Base-by-base conservation (phyloP, 164 flowering plant genomes). In the Hamamelis virginiana region DNA sequence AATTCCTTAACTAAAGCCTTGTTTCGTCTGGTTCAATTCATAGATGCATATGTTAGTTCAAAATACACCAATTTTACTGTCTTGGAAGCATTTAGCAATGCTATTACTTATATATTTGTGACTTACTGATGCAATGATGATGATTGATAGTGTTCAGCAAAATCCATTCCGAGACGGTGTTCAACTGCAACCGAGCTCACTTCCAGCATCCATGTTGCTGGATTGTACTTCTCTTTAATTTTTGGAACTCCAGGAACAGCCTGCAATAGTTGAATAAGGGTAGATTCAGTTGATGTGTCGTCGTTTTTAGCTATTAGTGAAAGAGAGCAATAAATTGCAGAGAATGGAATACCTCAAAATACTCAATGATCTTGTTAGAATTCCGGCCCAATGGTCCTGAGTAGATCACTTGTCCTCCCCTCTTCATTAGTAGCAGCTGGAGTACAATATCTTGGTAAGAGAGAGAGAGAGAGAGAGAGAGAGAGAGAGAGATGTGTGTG, bases 191-290 rank as follows among this genome's bases (percentile, higher is more conserved):
- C 69, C 8, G 98, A 95, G 86, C 92, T 92, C 55, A 77, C 97
- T 84, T 92, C 98, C 0, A 95, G 81, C 98, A 95, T 95, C 98
- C 98, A 95, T 66, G 97, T 87, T 15, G 97, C 97, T 0, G 98
- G 97, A 74, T 95, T 95, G 77, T 89, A 87, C 55, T 83, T 89
- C 0, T 89, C 94, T 67, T 82, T 85, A 50, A 95, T 92, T 71
- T 79, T 91, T 22, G 88, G 89, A 28, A 92, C 84, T 55, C 96
- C 97, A 5, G 87, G 83, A 56, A 94, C 74, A 28, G 77, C 87
- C 98, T 93, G 74, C 14, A 67, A 66, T 13, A 19, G 23, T n/a
- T 21, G 33, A 12, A 43, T 27, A 10, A 43, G 21, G 9, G 55
- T 25, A 9, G 51, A 41, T 6, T 66, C 9, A 46, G 53, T 44